Base-by-base conservation (phyloP, 1,139 yeast genomes). In the Chernovozyma aurita region DNA sequence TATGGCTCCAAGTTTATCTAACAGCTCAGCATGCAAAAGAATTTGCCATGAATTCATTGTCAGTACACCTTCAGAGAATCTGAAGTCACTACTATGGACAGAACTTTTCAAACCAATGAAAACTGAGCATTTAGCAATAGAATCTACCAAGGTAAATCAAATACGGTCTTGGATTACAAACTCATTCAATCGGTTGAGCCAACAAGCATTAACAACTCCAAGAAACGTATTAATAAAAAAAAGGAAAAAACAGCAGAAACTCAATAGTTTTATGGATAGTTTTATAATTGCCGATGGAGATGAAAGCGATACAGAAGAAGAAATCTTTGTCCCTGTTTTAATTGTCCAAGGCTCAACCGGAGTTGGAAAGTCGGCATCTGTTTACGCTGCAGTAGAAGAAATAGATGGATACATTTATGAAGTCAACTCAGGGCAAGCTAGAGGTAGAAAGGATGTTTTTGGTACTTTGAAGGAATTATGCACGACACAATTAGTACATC, bases 401-500 rank as follows among this genome's bases (percentile, higher is more conserved):
- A 49, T 83, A 5, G 65, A 68, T 18, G 92, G 94, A 0, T 85
- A 80, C 47, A 85, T 90, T 1, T 82, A 85, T 53, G 98, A 92
- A 53, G 70, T 90, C 28, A 87, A 86, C 53, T 67, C 92, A 0
- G 78, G 90, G 11, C 80, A 77, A 47, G 66, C 77, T 28, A 67
- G 97, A 47, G 77, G 92, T 1, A 75, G 84, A 31, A 83, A 78
- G 49, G 92, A 85, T 42, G 73, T 90, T 16, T 62, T 70, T 40
- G 73, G 78, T 20, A 73, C 73, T 26, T 64, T 92, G 31, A 81
- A 76, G 37, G 97, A 94, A 48, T 73, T 87, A 39, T 80, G 94
- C 39, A 90, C 95, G 3, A 84, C 95, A 0, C 92, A 87, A 42
- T 63, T 85, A 34, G 92, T 92, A 1, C 87, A 83, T 50, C 64